phyloP scores from a whole-genome alignment of 1,284 basidiomycete genomes.

The Ustilago loliicola region DNA sequence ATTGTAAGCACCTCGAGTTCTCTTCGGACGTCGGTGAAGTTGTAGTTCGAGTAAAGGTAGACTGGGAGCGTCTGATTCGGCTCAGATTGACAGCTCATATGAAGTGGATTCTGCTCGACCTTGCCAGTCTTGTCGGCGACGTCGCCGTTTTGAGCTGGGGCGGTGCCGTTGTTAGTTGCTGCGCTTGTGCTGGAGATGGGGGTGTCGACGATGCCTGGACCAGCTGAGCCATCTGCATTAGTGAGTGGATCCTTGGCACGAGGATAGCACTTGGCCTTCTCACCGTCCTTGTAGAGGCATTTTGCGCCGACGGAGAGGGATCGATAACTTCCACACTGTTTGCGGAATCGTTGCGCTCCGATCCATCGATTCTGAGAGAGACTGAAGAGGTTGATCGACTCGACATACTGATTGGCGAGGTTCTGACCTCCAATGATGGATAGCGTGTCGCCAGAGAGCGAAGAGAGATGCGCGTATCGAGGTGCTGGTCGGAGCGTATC shows the following conservation, averaged over 20 bases:
- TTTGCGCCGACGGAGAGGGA: constrained; percentile 54
- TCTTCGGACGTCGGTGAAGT: constrained; percentile 66
- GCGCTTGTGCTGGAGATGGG: constrained; percentile 1
- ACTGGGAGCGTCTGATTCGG: constrained; percentile 42
- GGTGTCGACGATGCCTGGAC: background rate
- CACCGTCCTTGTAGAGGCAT: constrained; percentile 46
- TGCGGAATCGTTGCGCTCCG: constrained; percentile 47
- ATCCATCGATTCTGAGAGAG: constrained; percentile 54
- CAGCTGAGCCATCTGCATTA: constrained; percentile 6
- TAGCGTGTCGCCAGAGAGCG: constrained; percentile 72
- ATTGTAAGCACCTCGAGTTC: constrained; percentile 62
- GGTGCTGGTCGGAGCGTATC: constrained; percentile 41
- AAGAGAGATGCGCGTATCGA: constrained; percentile 64
- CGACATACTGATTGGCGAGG: constrained; percentile 73
- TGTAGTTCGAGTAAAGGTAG: constrained; percentile 67
- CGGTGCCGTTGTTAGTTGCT: constrained; percentile 3
- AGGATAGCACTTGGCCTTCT: constrained; percentile 55
- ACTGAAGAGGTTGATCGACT: constrained; percentile 63
- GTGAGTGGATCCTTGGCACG: constrained; percentile 45
- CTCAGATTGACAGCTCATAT: constrained; percentile 40
- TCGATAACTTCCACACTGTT: constrained; percentile 64
- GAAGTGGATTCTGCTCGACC: constrained; percentile 52
- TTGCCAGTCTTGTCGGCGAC: background rate
- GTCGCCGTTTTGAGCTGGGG: constrained; percentile 5
- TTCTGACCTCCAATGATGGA: constrained; percentile 95